Evolutionary conservation across 805 yeast species (phyloP).

Genomic region (Nakazawaea wyomingensis): DNA sequence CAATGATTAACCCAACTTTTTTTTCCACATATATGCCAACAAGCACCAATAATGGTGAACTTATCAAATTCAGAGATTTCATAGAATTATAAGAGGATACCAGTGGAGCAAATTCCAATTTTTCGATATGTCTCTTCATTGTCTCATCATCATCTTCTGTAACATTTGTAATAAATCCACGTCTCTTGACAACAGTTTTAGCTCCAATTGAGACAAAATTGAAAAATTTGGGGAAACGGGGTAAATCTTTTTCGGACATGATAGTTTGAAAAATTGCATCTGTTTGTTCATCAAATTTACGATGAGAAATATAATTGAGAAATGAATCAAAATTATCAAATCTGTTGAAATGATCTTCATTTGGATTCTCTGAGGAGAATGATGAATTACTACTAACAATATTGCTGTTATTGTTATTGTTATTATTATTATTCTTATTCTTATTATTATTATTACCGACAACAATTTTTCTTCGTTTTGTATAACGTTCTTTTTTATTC

Average conservation of each 20-base stretch:
- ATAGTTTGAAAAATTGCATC: slow-evolving; percentile 11
- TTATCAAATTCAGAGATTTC: slow-evolving; percentile 2
- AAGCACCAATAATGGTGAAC: slow-evolving; percentile 8
- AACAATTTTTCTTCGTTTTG: slow-evolving; percentile 1
- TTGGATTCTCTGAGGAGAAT: slow-evolving; percentile 5
- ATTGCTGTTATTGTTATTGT: too few relatives aligned
- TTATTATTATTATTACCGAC: too few relatives aligned
- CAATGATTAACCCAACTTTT: slow-evolving; percentile 8
- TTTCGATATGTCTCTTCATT: slow-evolving; percentile 6
- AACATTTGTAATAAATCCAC: slow-evolving; percentile 5
- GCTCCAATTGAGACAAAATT: slow-evolving; percentile 12
- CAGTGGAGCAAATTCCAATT: slow-evolving; percentile 1
- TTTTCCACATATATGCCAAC: slow-evolving; percentile 12
- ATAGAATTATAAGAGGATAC: slow-evolving; percentile 1
- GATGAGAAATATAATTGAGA: background rate
- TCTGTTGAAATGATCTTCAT: slow-evolving; percentile 10
- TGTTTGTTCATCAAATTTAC: slow-evolving; percentile 6
- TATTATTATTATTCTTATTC: too few relatives aligned
- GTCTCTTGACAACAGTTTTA: slow-evolving; percentile 10
- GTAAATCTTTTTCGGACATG: slow-evolving; percentile 2
- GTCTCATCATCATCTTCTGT: slow-evolving; percentile 9
- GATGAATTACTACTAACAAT: too few relatives aligned
- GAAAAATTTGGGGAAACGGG: slow-evolving; percentile 11
- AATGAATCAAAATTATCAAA: slow-evolving; percentile 5
- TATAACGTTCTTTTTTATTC: slow-evolving; percentile 10